Conservation (phyloP, 345 rosid genomes). For the Hevea brasiliensis region DNA sequence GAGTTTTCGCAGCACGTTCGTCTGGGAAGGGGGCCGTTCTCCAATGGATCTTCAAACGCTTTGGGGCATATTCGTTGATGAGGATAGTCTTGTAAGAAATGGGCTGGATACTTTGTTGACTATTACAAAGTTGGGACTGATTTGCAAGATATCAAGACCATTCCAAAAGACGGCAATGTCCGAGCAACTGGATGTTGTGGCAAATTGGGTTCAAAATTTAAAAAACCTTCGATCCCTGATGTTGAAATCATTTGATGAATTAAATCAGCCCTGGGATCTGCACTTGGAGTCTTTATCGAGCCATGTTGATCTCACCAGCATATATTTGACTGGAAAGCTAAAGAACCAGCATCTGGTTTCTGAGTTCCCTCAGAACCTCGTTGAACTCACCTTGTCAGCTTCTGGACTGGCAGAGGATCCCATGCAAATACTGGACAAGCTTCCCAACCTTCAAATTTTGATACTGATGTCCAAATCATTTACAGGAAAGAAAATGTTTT, state of each 20-base stretch:
- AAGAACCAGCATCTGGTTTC: too few relatives aligned
- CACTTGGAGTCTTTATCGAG: constrained; percentile 1
- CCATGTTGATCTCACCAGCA: too few relatives aligned
- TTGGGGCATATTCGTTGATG: background rate
- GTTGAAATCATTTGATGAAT: constrained; percentile 12
- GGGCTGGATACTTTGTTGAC: too few relatives aligned
- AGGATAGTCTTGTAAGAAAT: background rate
- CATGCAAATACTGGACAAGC: background rate
- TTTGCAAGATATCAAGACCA: background rate
- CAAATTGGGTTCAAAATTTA: background rate
- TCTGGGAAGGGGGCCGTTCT: background rate
- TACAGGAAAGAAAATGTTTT: too few relatives aligned
- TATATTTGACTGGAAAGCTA: too few relatives aligned
- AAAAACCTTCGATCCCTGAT: background rate
- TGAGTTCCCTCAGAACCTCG: background rate
- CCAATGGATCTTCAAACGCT: background rate
- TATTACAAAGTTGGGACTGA: too few relatives aligned
- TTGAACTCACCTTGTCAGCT: background rate
- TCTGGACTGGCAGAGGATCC: background rate
- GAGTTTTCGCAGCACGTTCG: background rate
- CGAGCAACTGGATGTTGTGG: too few relatives aligned
- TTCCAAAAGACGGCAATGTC: background rate
- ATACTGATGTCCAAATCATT: too few relatives aligned
- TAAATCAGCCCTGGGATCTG: background rate
- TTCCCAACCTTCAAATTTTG: background rate